These are phyloP conservation scores for Ophiosphaerella herpotricha DNA, from an alignment of 2,329 filamentous ascomycete species.

Conservation along the genomic window DNA sequence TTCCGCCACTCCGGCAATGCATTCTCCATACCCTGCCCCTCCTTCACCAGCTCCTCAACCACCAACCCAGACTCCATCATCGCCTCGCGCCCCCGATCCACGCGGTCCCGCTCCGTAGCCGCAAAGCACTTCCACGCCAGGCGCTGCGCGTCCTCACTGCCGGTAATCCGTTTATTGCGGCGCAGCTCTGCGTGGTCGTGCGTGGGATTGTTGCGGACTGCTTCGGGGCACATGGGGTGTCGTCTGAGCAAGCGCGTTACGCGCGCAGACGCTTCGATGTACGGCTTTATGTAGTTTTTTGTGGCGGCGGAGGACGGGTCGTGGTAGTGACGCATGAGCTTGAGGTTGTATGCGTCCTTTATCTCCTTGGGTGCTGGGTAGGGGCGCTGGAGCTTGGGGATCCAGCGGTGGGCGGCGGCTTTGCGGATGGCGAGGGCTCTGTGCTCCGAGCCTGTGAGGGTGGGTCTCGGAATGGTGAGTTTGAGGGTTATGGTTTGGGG, in stretches of 20 bases:
- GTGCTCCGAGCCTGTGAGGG: constrained; percentile 9
- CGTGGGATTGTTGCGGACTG: too few relatives aligned
- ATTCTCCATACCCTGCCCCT: constrained; percentile 14
- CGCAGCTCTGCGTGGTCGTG: constrained; percentile 2
- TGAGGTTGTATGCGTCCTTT: constrained; percentile 22
- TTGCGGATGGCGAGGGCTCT: constrained; percentile 13
- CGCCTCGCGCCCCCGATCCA: constrained; percentile 12
- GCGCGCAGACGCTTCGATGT: constrained; percentile 20
- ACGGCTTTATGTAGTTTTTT: constrained; percentile 19
- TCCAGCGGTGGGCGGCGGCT: constrained; percentile 23
- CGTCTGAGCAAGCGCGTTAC: constrained; percentile 14
- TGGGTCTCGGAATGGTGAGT: constrained; percentile 17
- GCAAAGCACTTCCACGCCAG: constrained; percentile 26
- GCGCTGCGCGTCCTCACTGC: constrained; percentile 8
- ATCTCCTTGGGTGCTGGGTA: constrained; percentile 20
- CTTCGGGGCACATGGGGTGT: too few relatives aligned
- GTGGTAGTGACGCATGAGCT: constrained; percentile 32
- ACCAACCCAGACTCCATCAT: constrained; percentile 23
- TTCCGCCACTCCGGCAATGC: constrained; percentile 29
- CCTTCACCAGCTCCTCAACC: constrained; percentile 13
- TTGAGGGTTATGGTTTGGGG: constrained; percentile 13
- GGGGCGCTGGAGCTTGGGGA: constrained; percentile 18
- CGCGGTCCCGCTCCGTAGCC: constrained; percentile 3
- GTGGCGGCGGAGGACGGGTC: not conserved
- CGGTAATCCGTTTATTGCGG: constrained; percentile 17